Evolutionary conservation across 495 filamentous ascomycete genomes (phyloP), one percentile per base, ranked within the genome.

Genomic region (Lasiosphaeria ovina): DNA sequence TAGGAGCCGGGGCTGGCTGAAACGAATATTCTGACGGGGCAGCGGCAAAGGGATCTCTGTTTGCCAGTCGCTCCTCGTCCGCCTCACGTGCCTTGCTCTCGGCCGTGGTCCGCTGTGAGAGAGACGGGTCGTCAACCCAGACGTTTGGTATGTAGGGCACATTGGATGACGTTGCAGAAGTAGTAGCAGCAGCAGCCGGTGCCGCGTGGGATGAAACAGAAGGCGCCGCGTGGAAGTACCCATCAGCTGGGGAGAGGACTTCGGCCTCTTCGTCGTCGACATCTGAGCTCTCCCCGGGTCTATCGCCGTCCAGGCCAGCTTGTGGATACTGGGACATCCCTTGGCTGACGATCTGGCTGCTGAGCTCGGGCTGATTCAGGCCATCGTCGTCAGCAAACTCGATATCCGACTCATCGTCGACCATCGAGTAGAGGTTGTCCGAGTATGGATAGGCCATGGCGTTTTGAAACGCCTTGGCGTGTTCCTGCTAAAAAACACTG

Each of bases 11-110:
- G 12, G 59, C 35, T 9, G 51, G 14, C 14, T 35, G 56, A 51
- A 61, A 59, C 38, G 58, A 24, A 35, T 54, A 16, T 12, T 55
- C n/a, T 44, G 47, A 31, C 9, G 40, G 32, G 33, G 17, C 35
- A 12, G 62, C 47, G 33, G 14, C 38, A 57, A 24, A 6, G 32
- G 24, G 3, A 24, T 50, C 32, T 36, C 35, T 51, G 53, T 62
- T 66, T 14, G 35, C 55, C 9, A 55, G 53, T 11, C 67, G 69
- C 55, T 76, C 74, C 51, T 70, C 63, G 2, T 68, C 67, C 5
- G 72, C 73, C 59, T 81, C 74, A 24, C 65, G 60, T 12, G 75
- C 74, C 66, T 80, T 80, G 56, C 72, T 72, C 54, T 75, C 74
- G 44, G 66, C 67, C 0, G 62, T 67, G 35, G 55, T 68, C 44